Base-by-base conservation (phyloP, 768 basidiomycete genomes). In the Lactarius sanguifluus region DNA sequence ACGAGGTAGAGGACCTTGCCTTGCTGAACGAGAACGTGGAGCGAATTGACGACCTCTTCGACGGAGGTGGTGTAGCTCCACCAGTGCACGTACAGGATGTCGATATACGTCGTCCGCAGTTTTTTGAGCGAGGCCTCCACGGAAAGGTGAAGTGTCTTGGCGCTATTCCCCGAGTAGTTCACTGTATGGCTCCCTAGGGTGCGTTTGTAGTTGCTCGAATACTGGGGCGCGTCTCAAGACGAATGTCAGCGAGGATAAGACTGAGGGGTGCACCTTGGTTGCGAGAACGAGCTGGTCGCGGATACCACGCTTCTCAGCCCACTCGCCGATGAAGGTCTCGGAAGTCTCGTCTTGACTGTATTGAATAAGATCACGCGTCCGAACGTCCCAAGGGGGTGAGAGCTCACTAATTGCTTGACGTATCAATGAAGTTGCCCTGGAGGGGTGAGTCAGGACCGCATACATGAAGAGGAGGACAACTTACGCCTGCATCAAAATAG, bases 11-110 rank as follows among this genome's bases (percentile, higher is more conserved):
- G 71, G 5, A 85, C 83, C 68, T 86, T 85, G 20, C 85, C 81
- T 36, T 77, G 71, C 8, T 72, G 73, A 40, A 87, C 82, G 40
- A 87, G 78, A 25, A 78, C 74, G 68, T 87, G 82, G 7, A 88
- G 75, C 9, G 77, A 73, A 43, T 80, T 78, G 84, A 87, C 85
- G 45, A 86, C 74, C 73, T 88, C 86, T 71, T 83, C 81, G 57
- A 87, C 77, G 18, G 77, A 76, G 12, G 83, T 84, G 16, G 78
- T 74, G 67, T 77, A 85, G 71, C 86, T 85, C 84, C 84, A 83
- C 74, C 76, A 81, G 61, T 82, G 80, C 7, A 81, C 50, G 69
- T 81, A 81, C 13, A 82, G 72, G 47, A 84, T 71, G 65, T 85
- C 83, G 69, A 83, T 80, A 64, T 82, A 82, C 6, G 72, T 70